Conservation (phyloP, 768 basidiomycete genomes). For the Lyophyllum atratum region DNA sequence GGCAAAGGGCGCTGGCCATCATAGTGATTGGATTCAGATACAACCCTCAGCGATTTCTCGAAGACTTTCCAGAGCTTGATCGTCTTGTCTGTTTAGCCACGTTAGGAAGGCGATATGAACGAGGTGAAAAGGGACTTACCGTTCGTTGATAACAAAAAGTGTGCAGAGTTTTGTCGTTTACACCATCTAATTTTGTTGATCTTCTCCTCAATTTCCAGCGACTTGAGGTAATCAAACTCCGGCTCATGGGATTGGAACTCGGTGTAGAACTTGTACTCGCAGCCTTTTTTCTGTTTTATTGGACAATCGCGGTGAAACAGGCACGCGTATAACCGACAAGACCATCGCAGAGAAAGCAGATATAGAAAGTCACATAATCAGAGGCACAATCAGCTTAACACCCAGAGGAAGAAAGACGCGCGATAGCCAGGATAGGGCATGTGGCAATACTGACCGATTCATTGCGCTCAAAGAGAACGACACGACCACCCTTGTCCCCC, state of each 20-base stretch:
- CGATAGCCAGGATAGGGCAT: constrained; percentile 10
- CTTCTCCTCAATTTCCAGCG: constrained; percentile 99
- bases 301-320: constrained; percentile 20
- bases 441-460: constrained; percentile 67
- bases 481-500: constrained; percentile 98
- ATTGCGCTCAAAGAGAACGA: constrained; percentile 98
- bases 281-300: constrained; percentile 89
- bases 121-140: constrained; percentile 50
- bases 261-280: constrained; percentile 99
- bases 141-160: constrained; percentile 96
- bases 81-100: constrained; percentile 79
- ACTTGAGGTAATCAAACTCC: constrained; percentile 99
- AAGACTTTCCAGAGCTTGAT: constrained; percentile 99
- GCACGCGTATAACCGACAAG: constrained; percentile 11
- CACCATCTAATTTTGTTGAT: constrained; percentile 99
- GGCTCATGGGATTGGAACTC: constrained; percentile 99
- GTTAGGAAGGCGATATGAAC: constrained; percentile 4
- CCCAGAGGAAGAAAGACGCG: constrained; percentile 17
- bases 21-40: constrained; percentile 93
- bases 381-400: constrained; percentile 31
- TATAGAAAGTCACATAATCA: constrained; percentile 25
- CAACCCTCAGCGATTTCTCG: constrained; percentile 93
- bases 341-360: constrained; percentile 14
- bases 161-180: constrained; percentile 95
- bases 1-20: constrained; percentile 75